These are phyloP conservation scores for Plasmodium gaboni DNA, from an alignment of 169 alveolate species.

Conservation along the genomic window DNA sequence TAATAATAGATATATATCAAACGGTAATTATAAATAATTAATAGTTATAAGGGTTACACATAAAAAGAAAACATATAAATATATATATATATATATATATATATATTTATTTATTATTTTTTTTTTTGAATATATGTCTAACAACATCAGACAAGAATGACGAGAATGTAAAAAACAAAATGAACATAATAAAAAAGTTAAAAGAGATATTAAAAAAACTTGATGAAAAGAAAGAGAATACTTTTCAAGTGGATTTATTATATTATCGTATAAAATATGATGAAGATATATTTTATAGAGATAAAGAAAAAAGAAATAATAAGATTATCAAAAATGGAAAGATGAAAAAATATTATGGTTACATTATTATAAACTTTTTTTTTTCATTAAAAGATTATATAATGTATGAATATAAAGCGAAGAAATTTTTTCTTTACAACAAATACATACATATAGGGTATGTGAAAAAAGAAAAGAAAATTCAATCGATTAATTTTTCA, in stretches of 20 bases:
- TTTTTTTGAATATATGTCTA: neutral
- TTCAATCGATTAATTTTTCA: neutral
- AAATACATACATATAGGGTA: neutral
- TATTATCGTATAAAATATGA: constrained; percentile 54
- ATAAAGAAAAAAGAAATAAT: neutral
- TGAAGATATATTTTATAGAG: constrained; percentile 24
- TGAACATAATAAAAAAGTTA: constrained; percentile 30
- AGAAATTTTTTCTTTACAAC: constrained; percentile 40
- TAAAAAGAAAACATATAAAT: constrained; percentile 1
- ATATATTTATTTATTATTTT: neutral
- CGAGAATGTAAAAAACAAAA: constrained; percentile 2
- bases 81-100: neutral
- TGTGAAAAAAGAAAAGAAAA: neutral
- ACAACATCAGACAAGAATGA: neutral
- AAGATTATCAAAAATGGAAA: neutral
- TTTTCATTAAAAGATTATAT: constrained; percentile 54
- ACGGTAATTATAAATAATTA: constrained; percentile 7
- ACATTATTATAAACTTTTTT: constrained; percentile 55
- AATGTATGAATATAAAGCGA: constrained; percentile 21
- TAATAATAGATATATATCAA: neutral
- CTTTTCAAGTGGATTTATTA: constrained; percentile 33
- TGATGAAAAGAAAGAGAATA: constrained; percentile 16
- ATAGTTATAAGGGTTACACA: too few species aligned
- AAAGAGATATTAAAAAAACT: constrained; percentile 20
- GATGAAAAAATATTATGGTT: constrained; percentile 30